Conservation (phyloP, 2,329 filamentous ascomycete genomes). For the Alternaria novae-zelandiae region DNA sequence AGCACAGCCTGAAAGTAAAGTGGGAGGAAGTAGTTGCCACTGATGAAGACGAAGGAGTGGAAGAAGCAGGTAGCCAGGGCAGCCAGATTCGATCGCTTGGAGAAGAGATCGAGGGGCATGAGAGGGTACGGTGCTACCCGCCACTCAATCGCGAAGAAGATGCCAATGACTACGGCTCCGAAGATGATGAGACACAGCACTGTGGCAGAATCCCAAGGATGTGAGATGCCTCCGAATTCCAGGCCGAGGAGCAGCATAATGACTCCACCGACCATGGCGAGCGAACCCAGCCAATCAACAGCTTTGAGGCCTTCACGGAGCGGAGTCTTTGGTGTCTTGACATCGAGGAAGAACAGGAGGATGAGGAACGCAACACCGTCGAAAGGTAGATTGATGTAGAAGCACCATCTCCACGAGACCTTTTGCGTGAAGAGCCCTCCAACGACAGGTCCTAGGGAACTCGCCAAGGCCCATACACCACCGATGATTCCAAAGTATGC, state of each 20-base stretch:
- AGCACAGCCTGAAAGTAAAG: constrained; percentile 84
- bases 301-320: constrained; percentile 67
- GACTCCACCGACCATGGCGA: constrained; percentile 75
- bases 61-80: constrained; percentile 71
- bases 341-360: constrained; percentile 65
- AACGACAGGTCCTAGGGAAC: constrained; percentile 69
- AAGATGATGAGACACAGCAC: constrained; percentile 82
- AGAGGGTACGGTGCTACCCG: constrained; percentile 77
- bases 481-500: constrained; percentile 70
- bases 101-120: constrained; percentile 77
- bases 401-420: constrained; percentile 66
- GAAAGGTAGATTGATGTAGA: constrained; percentile 69
- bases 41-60: constrained; percentile 80
- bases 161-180: constrained; percentile 64
- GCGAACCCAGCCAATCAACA: constrained; percentile 70
- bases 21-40: constrained; percentile 79
- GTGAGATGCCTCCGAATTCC: constrained; percentile 77
- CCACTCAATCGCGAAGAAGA: constrained; percentile 78
- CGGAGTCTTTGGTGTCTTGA: constrained; percentile 71
- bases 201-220: constrained; percentile 76
- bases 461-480: constrained; percentile 70
- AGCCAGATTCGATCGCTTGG: constrained; percentile 68
- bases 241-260: constrained; percentile 87
- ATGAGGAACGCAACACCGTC: constrained; percentile 66
- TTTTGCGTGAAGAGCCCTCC: constrained; percentile 71